Evolutionary conservation across 139 green algal species (phyloP), one percentile per base, ranked within the genome.

Genomic region (Chlamydomonas asymmetrica): DNA sequence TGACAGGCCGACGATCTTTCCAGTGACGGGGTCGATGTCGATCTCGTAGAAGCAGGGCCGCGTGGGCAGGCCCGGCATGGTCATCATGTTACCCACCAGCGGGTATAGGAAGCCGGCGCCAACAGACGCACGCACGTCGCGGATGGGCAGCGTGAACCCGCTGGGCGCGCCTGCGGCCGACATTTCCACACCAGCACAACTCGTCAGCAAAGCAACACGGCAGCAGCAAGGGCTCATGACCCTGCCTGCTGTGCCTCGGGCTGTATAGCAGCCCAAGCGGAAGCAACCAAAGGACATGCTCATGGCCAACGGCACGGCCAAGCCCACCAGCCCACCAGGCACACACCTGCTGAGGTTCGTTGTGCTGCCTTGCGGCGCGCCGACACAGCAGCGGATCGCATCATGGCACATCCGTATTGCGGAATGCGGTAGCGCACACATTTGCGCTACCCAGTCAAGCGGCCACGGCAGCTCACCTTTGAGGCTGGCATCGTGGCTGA

Each of bases 21-120:
- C 94, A 7, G 85, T 97, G 4, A 88, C 74, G 0, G 74, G 57
- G 71, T 97, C 94, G 2, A 97, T 76, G 76, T 95, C 90, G 50
- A 97, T 97, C 66, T 97, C 91, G 65, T 96, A 97, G 82, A 95
- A 98, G 81, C 87, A 92, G 35, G 93, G 93, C n/a, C 93, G 86
- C 8, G 93, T 97, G 66, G 93, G 93, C 70, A 96, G 75, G 43
- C 93, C 93, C 0, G 93, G 93, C 85, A 99, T 98, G 38, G 91
- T 98, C 80, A 92, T 94, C 88, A 99, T 98, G 66, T 88, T 90
- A 23, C 97, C 96, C 38, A 97, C 92, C 31, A 98, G 78, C 0
- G 92, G 89, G 59, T 94, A 93, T 29, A 99, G 66, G 85, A 99
- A 99, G 59, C 94, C 97, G 4, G 97, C 95, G 41, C 97, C 96